phyloP scores from a whole-genome alignment of 2,329 filamentous ascomycete genomes.

The Cytospora mali region DNA sequence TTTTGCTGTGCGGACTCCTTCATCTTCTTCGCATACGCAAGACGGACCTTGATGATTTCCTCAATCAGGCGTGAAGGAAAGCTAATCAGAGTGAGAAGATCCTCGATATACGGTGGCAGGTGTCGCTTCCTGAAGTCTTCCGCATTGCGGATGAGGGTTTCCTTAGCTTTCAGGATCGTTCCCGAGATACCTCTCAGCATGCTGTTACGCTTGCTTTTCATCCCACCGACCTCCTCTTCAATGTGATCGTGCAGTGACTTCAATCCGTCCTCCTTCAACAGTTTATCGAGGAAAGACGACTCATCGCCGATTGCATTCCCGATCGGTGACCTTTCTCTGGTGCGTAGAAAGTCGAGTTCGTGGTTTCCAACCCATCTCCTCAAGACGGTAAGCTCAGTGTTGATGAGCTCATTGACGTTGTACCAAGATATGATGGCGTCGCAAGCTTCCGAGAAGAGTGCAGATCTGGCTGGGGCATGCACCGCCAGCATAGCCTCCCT shows the following conservation, averaged over 20 bases:
- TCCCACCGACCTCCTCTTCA: conserved; percentile 42
- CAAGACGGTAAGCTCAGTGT: conserved; percentile 86
- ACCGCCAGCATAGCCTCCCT: conserved; percentile 71
- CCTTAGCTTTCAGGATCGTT: conserved; percentile 92
- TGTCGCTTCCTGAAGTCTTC: conserved; percentile 84
- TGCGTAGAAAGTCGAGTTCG: conserved; percentile 85
- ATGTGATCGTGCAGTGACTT: conserved; percentile 84
- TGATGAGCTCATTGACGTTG: conserved; percentile 95
- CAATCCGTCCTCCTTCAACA: conserved; percentile 93
- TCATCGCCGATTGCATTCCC: conserved; percentile 82
- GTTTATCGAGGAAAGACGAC: conserved; percentile 87
- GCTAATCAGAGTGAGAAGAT: conserved; percentile 92
- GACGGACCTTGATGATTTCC: conserved; percentile 89
- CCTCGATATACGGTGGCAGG: conserved; percentile 93
- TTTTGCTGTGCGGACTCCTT: conserved; percentile 93
- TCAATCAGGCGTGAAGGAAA: conserved; percentile 95
- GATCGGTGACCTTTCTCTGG: conserved; percentile 67
- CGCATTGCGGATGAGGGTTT: conserved; percentile 84
- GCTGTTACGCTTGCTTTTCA: conserved; percentile 60
- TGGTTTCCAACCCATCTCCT: conserved; percentile 97
- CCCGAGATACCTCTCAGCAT: conserved; percentile 82
- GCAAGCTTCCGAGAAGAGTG: conserved; percentile 78
- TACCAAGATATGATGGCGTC: conserved; percentile 94
- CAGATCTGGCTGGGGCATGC: conserved; percentile 76
- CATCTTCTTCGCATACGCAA: conserved; percentile 92